Conservation (phyloP, 2,329 filamentous ascomycete species). For the Stagonosporopsis vannaccii region DNA sequence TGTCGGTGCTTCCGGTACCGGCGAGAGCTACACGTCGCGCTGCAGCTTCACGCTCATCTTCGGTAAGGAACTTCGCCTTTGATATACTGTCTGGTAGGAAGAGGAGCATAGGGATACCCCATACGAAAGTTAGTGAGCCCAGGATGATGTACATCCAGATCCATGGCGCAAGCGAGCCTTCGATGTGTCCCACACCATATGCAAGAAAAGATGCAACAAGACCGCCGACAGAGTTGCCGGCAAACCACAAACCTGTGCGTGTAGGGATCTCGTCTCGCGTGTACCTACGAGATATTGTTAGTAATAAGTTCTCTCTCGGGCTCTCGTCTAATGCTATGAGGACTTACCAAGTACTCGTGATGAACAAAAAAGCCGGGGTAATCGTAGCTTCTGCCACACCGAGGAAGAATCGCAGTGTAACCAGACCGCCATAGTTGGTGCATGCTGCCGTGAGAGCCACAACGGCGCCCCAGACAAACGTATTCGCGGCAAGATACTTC, state of each 20-base stretch:
- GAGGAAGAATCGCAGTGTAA: conserved; percentile 9
- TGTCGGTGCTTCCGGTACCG: conserved; percentile 29
- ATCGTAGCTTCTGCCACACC: conserved; percentile 14
- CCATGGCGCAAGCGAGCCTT: conserved; percentile 7
- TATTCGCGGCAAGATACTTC: background rate
- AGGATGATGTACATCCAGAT: conserved; percentile 14
- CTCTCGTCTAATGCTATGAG: conserved; percentile 8
- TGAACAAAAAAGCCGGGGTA: conserved; percentile 30
- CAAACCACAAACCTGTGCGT: conserved; percentile 12
- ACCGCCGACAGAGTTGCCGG: conserved; percentile 9
- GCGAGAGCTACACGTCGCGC: conserved; percentile 35
- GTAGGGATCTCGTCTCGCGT: conserved; percentile 11
- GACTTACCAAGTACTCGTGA: conserved; percentile 39
- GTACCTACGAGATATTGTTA: conserved; percentile 1
- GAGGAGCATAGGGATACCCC: conserved; percentile 8
- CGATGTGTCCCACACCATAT: conserved; percentile 9
- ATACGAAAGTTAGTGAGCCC: conserved; percentile 3
- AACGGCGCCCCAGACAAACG: background rate
- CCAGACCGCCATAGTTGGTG: conserved; percentile 2
- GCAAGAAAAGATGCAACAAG: conserved; percentile 13
- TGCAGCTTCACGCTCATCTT: conserved; percentile 23
- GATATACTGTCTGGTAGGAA: conserved; percentile 10
- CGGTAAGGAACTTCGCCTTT: conserved; percentile 7
- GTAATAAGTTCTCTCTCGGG: background rate
- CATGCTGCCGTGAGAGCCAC: conserved; percentile 6